Base-by-base conservation (phyloP, 2,329 filamentous ascomycete species). In the Penicillium carneum region DNA sequence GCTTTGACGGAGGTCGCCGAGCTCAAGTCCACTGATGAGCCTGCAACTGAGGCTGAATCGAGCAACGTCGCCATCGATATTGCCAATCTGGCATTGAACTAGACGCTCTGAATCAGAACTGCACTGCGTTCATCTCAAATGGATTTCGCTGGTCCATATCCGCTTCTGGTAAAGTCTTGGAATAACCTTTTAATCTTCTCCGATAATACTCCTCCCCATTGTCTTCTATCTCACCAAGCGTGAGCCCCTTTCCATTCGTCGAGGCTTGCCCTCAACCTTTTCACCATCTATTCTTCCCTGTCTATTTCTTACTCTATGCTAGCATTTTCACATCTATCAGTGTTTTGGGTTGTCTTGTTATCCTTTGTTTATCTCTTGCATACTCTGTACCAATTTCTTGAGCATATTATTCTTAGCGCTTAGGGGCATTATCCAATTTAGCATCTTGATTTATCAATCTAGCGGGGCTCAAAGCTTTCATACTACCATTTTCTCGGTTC, bases 41-140 rank as follows among this genome's bases (percentile, higher is more conserved):
- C 63, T 29, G 38, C 52, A 23, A 8, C 63, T 20, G 63, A 68
- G 43, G 29, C 47, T 26, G 67, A 69, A 47, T 48, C 65, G 14
- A 58, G 64, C 53, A 66, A 67, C 8, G 63, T 67, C 50, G 71
- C 70, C n/a, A 63, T 71, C 61, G 71, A 74, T 47, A 66, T 72
- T 54, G 65, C 62, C 49, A 70, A 62, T 36, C 57, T 73, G 47
- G 60, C 68, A 26, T 59, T 72, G 48, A 69, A 66, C 58, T 74
- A 63, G 59, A 31, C 7, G 16, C 16, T 43, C 31, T 59, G 36
- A 16, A 41, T 59, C 39, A 43, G 20, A 43, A 47, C 20, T 43
- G n/a, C 45, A 45, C 39, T 9, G 14, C 20, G 18, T 39, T 26
- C 23, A 26, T 52, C 14, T 54, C 26, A 29, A 43, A 38, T 54